These are phyloP conservation scores for Hagleromyces aurorensis DNA, from an alignment of 805 yeast genomes.

Conservation along the genomic window DNA sequence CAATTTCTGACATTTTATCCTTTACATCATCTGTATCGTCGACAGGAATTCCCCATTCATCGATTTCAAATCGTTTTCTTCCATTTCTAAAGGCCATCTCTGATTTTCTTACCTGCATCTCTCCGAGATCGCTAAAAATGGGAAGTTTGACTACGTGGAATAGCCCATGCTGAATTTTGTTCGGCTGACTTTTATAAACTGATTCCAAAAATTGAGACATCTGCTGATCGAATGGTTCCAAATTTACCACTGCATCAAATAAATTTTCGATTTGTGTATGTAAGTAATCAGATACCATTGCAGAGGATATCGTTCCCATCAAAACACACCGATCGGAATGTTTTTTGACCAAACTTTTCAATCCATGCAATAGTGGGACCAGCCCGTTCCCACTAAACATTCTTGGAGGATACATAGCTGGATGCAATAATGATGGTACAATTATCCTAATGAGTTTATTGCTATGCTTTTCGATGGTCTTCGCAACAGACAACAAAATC, in stretches of 20 bases:
- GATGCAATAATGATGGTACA: conserved; percentile 73
- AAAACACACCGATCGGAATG: conserved; percentile 41
- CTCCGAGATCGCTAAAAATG: conserved; percentile 56
- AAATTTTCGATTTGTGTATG: conserved; percentile 48
- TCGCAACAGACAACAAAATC: conserved; percentile 36
- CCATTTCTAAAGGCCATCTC: conserved; percentile 87
- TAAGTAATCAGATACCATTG: conserved; percentile 46
- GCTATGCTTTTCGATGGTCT: conserved; percentile 36
- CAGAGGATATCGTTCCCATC: conserved; percentile 52
- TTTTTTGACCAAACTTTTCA: conserved; percentile 46
- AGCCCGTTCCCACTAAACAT: conserved; percentile 40
- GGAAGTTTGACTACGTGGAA: conserved; percentile 72
- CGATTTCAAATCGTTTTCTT: conserved; percentile 73
- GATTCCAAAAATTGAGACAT: conserved; percentile 57
- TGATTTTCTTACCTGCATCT: conserved; percentile 63
- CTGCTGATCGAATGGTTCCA: conserved; percentile 77
- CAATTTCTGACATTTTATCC: conserved; percentile 2
- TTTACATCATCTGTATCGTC: conserved; percentile 57
- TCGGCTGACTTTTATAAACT: conserved; percentile 54
- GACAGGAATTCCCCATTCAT: conserved; percentile 96
- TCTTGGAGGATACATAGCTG: conserved; percentile 56
- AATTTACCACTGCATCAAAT: conserved; percentile 59
- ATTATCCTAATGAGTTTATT: conserved; percentile 53
- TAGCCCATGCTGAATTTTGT: conserved; percentile 78
- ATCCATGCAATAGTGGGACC: conserved; percentile 52